phyloP scores from a whole-genome alignment of 768 basidiomycete species.

The Lepiota venenata region DNA sequence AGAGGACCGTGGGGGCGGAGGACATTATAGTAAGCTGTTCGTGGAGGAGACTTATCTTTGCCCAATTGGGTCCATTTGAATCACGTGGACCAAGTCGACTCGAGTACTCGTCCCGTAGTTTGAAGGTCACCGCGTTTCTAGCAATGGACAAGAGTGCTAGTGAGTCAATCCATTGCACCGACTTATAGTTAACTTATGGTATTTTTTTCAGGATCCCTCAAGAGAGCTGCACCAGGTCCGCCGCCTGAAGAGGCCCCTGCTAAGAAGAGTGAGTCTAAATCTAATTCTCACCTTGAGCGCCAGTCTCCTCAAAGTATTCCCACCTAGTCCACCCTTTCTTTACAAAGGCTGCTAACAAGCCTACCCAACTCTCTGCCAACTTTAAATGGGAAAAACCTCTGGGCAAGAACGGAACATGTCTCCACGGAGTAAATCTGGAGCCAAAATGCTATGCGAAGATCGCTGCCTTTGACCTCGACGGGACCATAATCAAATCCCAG shows the following conservation, averaged over 20 bases:
- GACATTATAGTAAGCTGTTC: neutral
- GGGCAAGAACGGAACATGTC: slow-evolving; percentile 35
- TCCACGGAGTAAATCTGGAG: slow-evolving; percentile 36
- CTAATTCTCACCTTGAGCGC: neutral
- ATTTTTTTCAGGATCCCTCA: neutral
- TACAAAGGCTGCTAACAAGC: slow-evolving; percentile 6
- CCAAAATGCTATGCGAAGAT: slow-evolving; percentile 53
- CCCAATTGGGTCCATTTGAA: neutral
- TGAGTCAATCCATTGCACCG: no score
- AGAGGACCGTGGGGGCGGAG: slow-evolving; percentile 45
- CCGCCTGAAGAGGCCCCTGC: slow-evolving; percentile 4
- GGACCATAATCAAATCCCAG: slow-evolving; percentile 71
- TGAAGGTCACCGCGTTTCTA: no score
- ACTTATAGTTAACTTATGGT: neutral
- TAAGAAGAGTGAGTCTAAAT: slow-evolving; percentile 6
- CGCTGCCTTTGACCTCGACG: slow-evolving; percentile 85
- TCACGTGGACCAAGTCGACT: neutral
- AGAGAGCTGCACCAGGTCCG: slow-evolving; percentile 2
- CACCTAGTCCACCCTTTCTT: slow-evolving; percentile 34
- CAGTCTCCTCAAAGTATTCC: neutral
- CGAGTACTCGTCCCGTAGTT: no score
- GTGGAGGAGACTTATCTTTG: neutral
- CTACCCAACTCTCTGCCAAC: slow-evolving; percentile 13
- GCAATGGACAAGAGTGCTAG: no score
- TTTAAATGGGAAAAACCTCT: slow-evolving; percentile 41